phyloP scores from a whole-genome alignment of 75 land plant genomes.

The Picea sitchensis region DNA sequence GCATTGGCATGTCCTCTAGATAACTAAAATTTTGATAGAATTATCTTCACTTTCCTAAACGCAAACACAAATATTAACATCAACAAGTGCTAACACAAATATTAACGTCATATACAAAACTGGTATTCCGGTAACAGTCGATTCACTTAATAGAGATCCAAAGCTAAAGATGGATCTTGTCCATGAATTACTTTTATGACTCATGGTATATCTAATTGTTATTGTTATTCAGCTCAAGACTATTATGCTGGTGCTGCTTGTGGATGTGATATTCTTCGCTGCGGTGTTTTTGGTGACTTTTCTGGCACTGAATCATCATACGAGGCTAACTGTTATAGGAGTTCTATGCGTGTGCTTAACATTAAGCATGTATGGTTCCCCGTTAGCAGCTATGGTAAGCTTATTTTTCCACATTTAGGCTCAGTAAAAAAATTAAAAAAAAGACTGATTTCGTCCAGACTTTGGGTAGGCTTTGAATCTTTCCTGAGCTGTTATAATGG shows the following conservation, averaged over 20 bases:
- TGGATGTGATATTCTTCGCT: constrained; percentile 32
- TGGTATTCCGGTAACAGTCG: too few relatives aligned
- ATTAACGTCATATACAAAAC: too few relatives aligned
- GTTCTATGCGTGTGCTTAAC: constrained; percentile 29
- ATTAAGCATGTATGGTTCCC: constrained; percentile 47
- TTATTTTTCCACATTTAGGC: not conserved
- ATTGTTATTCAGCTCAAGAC: constrained; percentile 21
- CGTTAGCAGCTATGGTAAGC: constrained; percentile 46
- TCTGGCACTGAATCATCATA: constrained; percentile 12
- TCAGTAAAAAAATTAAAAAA: too few relatives aligned
- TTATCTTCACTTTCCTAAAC: too few relatives aligned
- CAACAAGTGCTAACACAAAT: too few relatives aligned
- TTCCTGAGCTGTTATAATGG: not conserved
- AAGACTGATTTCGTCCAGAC: not conserved
- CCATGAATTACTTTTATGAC: not conserved
- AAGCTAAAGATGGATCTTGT: too few relatives aligned
- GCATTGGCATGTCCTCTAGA: too few relatives aligned
- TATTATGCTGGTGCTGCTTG: constrained; percentile 19
- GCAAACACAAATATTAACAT: too few relatives aligned
- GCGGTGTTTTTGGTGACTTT: not conserved
- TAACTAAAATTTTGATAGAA: too few relatives aligned
- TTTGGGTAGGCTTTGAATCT: not conserved
- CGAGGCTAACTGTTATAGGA: constrained; percentile 27
- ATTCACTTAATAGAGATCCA: too few relatives aligned
- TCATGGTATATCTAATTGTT: not conserved